phyloP scores from a whole-genome alignment of 1,284 basidiomycete genomes.

The Fomitiporia mediterranea region DNA sequence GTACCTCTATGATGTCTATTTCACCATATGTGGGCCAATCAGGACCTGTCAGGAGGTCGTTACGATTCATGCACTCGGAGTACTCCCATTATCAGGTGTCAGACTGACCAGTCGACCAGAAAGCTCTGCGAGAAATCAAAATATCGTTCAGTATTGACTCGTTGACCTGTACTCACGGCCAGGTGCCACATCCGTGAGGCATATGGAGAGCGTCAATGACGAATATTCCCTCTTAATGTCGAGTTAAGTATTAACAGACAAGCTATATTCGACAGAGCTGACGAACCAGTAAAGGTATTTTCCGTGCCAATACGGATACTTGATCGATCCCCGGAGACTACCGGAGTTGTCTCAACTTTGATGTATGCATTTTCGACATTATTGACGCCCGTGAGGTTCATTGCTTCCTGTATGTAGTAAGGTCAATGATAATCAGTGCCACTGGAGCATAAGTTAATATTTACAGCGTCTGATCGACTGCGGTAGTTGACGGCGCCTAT shows the following conservation, averaged over 20 bases:
- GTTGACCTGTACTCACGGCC: constrained; percentile 57
- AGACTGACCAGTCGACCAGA: constrained; percentile 51
- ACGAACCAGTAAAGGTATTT: constrained; percentile 42
- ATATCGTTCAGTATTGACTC: not conserved
- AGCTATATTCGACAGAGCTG: no score
- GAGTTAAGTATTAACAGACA: no score
- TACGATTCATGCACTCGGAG: no score
- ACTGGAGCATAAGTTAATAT: constrained; percentile 14
- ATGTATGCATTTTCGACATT: constrained; percentile 71
- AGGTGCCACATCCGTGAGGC: constrained; percentile 85
- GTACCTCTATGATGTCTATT: constrained; percentile 83
- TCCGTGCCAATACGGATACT: constrained; percentile 75
- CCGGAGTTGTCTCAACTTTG: constrained; percentile 76
- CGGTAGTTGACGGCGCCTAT: constrained; percentile 42
- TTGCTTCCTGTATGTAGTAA: constrained; percentile 37
- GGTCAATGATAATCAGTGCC: no score
- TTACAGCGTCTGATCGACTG: constrained; percentile 50
- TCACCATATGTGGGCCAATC: constrained; percentile 76
- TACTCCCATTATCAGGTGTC: no score
- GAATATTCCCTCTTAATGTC: constrained; percentile 58
- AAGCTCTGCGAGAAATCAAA: constrained; percentile 32
- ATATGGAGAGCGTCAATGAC: constrained; percentile 86
- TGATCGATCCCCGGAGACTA: constrained; percentile 59
- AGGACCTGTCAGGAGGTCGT: constrained; percentile 39
- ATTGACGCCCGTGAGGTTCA: constrained; percentile 57